These are phyloP conservation scores for Rhododendron kiyosumense DNA, from an alignment of 148 eudicot species.

Conservation along the genomic window DNA sequence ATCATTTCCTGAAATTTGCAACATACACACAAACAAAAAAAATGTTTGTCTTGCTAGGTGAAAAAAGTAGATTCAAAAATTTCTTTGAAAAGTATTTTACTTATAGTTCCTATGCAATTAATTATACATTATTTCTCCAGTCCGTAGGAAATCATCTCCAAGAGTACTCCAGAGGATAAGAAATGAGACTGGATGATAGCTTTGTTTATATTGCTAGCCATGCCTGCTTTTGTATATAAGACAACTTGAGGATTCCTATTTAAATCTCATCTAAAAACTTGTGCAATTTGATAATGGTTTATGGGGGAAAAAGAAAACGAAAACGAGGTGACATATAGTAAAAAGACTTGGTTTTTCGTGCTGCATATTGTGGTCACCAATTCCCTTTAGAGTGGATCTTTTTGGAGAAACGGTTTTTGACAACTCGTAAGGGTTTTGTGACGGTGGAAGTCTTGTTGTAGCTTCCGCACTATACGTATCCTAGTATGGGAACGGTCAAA, in stretches of 20 bases:
- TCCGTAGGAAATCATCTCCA: not conserved
- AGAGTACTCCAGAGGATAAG: not conserved
- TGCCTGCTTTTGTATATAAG: not conserved
- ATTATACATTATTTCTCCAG: not conserved
- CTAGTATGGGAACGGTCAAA: not conserved
- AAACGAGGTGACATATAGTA: not conserved
- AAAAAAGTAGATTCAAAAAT: not conserved
- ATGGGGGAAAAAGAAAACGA: not conserved
- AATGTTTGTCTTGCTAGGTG: not conserved
- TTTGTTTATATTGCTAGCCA: not conserved
- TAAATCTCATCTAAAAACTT: not conserved
- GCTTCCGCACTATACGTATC: not conserved
- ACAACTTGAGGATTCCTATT: not conserved
- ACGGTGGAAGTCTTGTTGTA: not conserved
- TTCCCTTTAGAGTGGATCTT: not conserved
- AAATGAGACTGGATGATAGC: not conserved
- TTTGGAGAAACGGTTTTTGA: not conserved
- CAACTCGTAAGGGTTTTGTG: not conserved
- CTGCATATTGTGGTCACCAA: not conserved
- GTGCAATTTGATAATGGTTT: not conserved
- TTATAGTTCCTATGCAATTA: not conserved
- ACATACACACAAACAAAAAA: too few relatives aligned
- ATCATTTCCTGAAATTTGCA: not conserved
- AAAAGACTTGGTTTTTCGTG: conserved; percentile 2
- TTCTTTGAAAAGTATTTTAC: not conserved